These are phyloP conservation scores for Umbelopsis sp. DNA, from an alignment of 192 early-diverging fungal genomes.

Conservation along the genomic window DNA sequence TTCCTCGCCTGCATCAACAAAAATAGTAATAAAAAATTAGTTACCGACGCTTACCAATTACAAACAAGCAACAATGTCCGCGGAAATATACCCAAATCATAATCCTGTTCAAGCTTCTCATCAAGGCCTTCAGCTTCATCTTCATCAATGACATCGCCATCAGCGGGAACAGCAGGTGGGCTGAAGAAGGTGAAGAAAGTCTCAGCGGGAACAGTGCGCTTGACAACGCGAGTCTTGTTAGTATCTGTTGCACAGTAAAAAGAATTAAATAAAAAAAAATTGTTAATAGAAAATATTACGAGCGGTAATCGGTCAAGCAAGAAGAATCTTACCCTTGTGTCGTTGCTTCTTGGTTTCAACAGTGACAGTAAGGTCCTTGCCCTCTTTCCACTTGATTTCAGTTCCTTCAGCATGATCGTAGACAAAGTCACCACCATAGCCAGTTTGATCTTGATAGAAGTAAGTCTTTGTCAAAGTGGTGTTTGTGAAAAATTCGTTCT, in stretches of 20 bases:
- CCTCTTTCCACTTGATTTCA: conserved; percentile 95
- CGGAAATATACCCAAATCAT: conserved; percentile 74
- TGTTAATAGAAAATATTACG: background rate
- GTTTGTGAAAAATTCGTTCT: conserved; percentile 93
- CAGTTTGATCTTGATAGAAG: conserved; percentile 82
- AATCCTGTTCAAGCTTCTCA: conserved; percentile 89
- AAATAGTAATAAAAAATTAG: background rate
- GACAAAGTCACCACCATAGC: conserved; percentile 82
- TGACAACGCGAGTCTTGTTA: conserved; percentile 98
- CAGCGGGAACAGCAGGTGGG: conserved; percentile 77
- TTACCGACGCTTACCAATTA: conserved; percentile 20
- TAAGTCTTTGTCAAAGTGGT: conserved; percentile 90
- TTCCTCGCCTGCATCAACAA: conserved; percentile 66
- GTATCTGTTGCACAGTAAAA: conserved; percentile 55
- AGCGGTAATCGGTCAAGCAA: background rate
- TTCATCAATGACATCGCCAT: conserved; percentile 72
- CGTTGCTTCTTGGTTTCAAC: conserved; percentile 99
- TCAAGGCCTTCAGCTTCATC: conserved; percentile 82
- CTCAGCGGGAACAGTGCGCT: conserved; percentile 93
- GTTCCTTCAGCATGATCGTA: conserved; percentile 93
- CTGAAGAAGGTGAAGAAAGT: conserved; percentile 99
- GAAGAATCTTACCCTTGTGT: conserved; percentile 72
- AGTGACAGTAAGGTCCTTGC: conserved; percentile 90
- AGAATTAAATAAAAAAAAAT: background rate
- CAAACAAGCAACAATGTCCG: background rate